Conservation (phyloP, 768 basidiomycete genomes). For the Collybia mongolica region DNA sequence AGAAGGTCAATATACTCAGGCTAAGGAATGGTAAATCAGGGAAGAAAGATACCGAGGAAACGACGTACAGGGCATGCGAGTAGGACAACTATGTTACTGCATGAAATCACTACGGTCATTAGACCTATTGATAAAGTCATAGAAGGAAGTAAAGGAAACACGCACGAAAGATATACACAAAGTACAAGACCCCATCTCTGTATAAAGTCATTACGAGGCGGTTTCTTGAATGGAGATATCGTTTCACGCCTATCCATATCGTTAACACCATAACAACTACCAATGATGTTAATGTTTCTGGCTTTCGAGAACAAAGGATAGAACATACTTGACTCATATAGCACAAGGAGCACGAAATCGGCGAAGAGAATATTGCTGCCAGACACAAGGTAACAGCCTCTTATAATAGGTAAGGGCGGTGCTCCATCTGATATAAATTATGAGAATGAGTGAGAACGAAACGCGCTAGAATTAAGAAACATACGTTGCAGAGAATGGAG, state of each 20-base stretch:
- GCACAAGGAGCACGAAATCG: constrained; percentile 7
- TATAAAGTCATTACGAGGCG: constrained; percentile 1
- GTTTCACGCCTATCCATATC: constrained; percentile 2
- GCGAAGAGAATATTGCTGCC: constrained; percentile 8
- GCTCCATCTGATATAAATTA: constrained; percentile 1
- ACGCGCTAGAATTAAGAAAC: neutral
- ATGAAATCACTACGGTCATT: constrained; percentile 2
- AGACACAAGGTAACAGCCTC: constrained; percentile 10
- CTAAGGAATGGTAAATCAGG: too few relatives aligned
- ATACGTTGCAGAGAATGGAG: constrained; percentile 8
- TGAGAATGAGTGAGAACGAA: neutral
- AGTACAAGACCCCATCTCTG: neutral
- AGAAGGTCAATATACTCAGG: too few relatives aligned
- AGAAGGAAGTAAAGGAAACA: too few relatives aligned
- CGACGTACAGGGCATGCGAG: constrained; percentile 3
- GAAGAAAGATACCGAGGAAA: neutral
- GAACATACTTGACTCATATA: constrained; percentile 4
- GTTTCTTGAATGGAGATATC: constrained; percentile 3
- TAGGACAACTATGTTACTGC: constrained; percentile 2
- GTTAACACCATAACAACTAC: neutral
- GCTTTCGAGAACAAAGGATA: neutral
- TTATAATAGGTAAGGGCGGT: constrained; percentile 7
- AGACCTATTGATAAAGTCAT: too few relatives aligned
- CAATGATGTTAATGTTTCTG: neutral
- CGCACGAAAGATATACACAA: too few relatives aligned